A percentile compares a stretch with the other conserved stretches of the same genome.
These are phyloP conservation scores for Daldinia concentrica DNA, from an alignment of 495 filamentous ascomycete genomes.

Conservation along the genomic window DNA sequence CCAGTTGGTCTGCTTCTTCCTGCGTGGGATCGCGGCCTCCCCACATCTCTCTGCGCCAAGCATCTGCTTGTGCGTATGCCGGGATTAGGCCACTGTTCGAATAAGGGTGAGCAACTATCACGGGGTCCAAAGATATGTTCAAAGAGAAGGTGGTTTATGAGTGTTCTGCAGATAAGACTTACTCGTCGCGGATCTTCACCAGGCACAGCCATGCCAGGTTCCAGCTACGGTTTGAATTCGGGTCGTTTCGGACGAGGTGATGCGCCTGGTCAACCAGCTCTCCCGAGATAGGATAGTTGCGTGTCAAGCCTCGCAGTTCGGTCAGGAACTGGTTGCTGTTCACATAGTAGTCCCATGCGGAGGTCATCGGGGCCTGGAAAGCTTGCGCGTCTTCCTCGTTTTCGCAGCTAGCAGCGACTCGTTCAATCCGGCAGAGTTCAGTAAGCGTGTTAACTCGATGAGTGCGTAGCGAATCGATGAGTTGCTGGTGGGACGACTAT, in stretches of 20 bases:
- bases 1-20: slow-evolving; percentile 66
- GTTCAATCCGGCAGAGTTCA: slow-evolving; percentile 78
- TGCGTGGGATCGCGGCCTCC: slow-evolving; percentile 65
- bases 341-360: slow-evolving; percentile 79
- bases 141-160: not conserved
- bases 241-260: slow-evolving; percentile 69
- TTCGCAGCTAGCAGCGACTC: slow-evolving; percentile 64
- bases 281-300: slow-evolving; percentile 76
- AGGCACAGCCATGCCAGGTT: slow-evolving; percentile 81
- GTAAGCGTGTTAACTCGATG: slow-evolving; percentile 77
- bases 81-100: slow-evolving; percentile 64
- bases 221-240: slow-evolving; percentile 74
- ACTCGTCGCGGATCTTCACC: slow-evolving; percentile 73
- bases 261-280: slow-evolving; percentile 75
- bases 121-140: too few relatives aligned
- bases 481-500: slow-evolving; percentile 49
- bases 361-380: slow-evolving; percentile 69
- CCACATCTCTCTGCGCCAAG: slow-evolving; percentile 77
- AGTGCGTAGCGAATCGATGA: slow-evolving; percentile 65
- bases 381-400: slow-evolving; percentile 64
- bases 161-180: slow-evolving; percentile 45
- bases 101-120: not conserved
- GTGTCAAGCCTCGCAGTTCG: slow-evolving; percentile 73
- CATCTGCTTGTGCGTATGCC: slow-evolving; percentile 67
- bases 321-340: slow-evolving; percentile 76